Percentiles rank a stretch among this genome's conserved stretches.
phyloP scores from a whole-genome alignment of 768 basidiomycete genomes.

The Trametes maxima region DNA sequence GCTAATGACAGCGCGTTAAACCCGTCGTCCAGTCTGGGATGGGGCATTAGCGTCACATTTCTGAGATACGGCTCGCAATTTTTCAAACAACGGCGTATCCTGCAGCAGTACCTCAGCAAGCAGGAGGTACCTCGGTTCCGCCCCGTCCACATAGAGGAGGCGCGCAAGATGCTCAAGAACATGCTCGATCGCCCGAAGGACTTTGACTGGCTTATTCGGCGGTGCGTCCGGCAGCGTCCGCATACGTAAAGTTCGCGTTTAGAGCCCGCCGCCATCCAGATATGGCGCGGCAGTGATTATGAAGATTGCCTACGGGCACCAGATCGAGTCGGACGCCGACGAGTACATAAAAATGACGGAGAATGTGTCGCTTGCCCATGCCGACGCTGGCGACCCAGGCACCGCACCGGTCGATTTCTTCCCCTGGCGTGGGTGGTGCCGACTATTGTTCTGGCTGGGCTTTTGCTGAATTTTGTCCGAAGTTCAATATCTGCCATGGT shows the following conservation, averaged over 20 bases:
- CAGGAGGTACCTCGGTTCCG: slow-evolving; percentile 19
- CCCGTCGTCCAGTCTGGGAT: slow-evolving; percentile 17
- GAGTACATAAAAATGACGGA: slow-evolving; percentile 23
- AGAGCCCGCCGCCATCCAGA: neutral
- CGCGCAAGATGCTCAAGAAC: slow-evolving; percentile 19
- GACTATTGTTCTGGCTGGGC: neutral
- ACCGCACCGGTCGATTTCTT: slow-evolving; percentile 22
- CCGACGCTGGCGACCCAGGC: slow-evolving; percentile 21
- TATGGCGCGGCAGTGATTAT: slow-evolving; percentile 22
- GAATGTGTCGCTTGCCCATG: slow-evolving; percentile 21
- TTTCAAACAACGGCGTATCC: slow-evolving; percentile 24
- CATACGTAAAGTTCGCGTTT: neutral
- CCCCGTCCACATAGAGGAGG: slow-evolving; percentile 21
- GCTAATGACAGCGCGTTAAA: neutral
- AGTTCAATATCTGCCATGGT: slow-evolving; percentile 25
- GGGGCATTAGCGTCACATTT: slow-evolving; percentile 23
- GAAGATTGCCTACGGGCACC: slow-evolving; percentile 27
- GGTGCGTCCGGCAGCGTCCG: slow-evolving; percentile 11
- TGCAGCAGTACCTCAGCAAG: slow-evolving; percentile 23
- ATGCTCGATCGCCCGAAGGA: slow-evolving; percentile 19
- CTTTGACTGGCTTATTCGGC: slow-evolving; percentile 21
- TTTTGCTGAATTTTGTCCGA: neutral
- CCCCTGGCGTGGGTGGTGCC: slow-evolving; percentile 16
- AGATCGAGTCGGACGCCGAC: slow-evolving; percentile 17
- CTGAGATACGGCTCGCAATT: slow-evolving; percentile 25